A percentile compares a stretch with the other conserved stretches of the same genome.
phyloP scores from a whole-genome alignment of 2,329 filamentous ascomycete species.

The Chlorencoelia australis region DNA sequence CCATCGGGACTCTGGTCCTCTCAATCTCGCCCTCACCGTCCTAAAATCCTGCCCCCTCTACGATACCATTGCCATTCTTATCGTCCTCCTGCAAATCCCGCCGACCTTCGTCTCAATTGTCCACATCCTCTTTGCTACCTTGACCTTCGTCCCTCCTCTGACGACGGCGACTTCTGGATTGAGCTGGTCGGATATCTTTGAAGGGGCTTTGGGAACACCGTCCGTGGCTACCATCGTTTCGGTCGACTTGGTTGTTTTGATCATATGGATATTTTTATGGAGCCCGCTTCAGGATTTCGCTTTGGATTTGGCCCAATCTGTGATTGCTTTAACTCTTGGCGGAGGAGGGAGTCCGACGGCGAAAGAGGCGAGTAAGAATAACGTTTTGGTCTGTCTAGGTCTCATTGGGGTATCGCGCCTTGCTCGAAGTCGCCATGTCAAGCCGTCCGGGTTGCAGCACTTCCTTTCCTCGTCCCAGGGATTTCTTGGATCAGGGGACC shows the following conservation, averaged over 20 bases:
- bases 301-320: slow-evolving; percentile 82
- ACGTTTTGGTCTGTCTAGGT: slow-evolving; percentile 59
- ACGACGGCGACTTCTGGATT: slow-evolving; percentile 59
- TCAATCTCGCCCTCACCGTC: slow-evolving; percentile 76
- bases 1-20: slow-evolving; percentile 60
- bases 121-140: slow-evolving; percentile 82
- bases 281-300: slow-evolving; percentile 79
- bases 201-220: slow-evolving; percentile 75
- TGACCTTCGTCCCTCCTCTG: slow-evolving; percentile 84
- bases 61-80: slow-evolving; percentile 93
- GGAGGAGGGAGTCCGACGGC: slow-evolving; percentile 69
- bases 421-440: slow-evolving; percentile 19
- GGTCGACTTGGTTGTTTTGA: slow-evolving; percentile 72
- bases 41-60: slow-evolving; percentile 81
- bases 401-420: slow-evolving; percentile 42
- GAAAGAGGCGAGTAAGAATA: slow-evolving; percentile 58
- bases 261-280: slow-evolving; percentile 83
- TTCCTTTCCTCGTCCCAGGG: slow-evolving; percentile 21
- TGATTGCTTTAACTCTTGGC: slow-evolving; percentile 83
- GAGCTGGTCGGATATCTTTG: slow-evolving; percentile 84
- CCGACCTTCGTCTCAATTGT: slow-evolving; percentile 80
- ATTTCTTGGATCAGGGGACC: slow-evolving; percentile 20
- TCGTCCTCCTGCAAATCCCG: slow-evolving; percentile 86
- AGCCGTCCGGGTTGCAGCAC: slow-evolving; percentile 20
- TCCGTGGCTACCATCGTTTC: slow-evolving; percentile 76